A percentile compares a stretch with the other conserved stretches of the same genome.
phyloP scores from a whole-genome alignment of 495 filamentous ascomycete species.

The Penicillium flavigenum region DNA sequence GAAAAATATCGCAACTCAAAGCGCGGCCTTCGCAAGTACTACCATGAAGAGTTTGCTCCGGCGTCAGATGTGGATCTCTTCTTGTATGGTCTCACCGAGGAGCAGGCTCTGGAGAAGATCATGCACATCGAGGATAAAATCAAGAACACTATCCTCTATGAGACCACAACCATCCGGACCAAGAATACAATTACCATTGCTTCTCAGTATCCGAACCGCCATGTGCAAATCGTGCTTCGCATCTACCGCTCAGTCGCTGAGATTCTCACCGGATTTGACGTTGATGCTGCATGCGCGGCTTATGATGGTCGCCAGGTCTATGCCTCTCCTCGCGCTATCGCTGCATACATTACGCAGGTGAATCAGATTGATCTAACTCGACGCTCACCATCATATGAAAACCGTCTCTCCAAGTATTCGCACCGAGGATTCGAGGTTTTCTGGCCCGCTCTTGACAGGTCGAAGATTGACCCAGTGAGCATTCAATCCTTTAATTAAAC shows the following conservation, averaged over 20 bases:
- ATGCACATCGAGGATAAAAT: conserved; percentile 69
- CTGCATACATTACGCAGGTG: conserved; percentile 73
- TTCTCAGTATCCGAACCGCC: conserved; percentile 76
- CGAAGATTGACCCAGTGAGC: conserved; percentile 63
- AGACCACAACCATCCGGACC: conserved; percentile 73
- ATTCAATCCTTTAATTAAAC: too few species aligned
- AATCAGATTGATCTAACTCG: conserved; percentile 78
- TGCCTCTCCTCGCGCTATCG: conserved; percentile 65
- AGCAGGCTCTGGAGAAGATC: conserved; percentile 76
- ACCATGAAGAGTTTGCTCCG: conserved; percentile 74
- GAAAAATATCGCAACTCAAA: conserved; percentile 61
- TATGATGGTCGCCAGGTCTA: conserved; percentile 78
- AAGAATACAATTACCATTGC: conserved; percentile 84
- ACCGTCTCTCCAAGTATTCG: conserved; percentile 82
- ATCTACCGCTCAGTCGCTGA: conserved; percentile 79
- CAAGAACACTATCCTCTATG: conserved; percentile 68
- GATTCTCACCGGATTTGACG: conserved; percentile 82
- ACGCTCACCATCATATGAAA: conserved; percentile 82
- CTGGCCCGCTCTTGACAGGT: conserved; percentile 69
- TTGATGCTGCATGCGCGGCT: conserved; percentile 76
- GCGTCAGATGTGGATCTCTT: conserved; percentile 86
- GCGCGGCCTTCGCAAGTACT: conserved; percentile 63
- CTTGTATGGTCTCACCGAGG: conserved; percentile 71
- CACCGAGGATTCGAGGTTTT: conserved; percentile 80
- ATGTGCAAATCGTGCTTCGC: conserved; percentile 79